Percentiles rank a stretch among this genome's conserved stretches.
Conservation (phyloP, 2,329 filamentous ascomycete species). For the Penicillium sclerotiorum region DNA sequence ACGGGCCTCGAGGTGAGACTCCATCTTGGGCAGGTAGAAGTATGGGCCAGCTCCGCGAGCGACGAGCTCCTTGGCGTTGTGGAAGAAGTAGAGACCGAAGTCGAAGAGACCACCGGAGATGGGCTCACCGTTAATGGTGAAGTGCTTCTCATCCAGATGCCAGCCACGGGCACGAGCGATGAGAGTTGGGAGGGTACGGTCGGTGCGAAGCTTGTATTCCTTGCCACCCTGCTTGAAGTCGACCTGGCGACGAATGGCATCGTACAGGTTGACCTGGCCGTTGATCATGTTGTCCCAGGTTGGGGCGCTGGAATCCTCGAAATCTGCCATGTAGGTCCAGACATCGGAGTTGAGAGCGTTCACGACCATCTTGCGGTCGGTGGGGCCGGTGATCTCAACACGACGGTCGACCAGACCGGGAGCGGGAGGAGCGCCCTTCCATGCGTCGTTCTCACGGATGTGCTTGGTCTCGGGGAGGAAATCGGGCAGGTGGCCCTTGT, state of each 20-base stretch:
- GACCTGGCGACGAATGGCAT: slow-evolving; percentile 88
- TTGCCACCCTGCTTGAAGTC: slow-evolving; percentile 96
- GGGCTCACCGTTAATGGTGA: slow-evolving; percentile 91
- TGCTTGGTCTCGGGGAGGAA: slow-evolving; percentile 95
- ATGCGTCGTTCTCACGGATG: slow-evolving; percentile 90
- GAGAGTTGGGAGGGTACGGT: slow-evolving; percentile 82
- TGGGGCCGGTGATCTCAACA: slow-evolving; percentile 96
- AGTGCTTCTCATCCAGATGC: slow-evolving; percentile 98
- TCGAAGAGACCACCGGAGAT: slow-evolving; percentile 93
- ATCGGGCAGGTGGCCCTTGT: slow-evolving; percentile 84
- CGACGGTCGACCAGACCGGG: slow-evolving; percentile 90
- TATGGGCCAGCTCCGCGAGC: slow-evolving; percentile 86
- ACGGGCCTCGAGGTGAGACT: slow-evolving; percentile 93
- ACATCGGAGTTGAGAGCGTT: slow-evolving; percentile 96
- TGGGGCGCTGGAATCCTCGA: slow-evolving; percentile 93
- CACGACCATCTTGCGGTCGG: slow-evolving; percentile 98
- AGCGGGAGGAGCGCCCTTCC: slow-evolving; percentile 89
- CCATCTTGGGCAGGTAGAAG: slow-evolving; percentile 98
- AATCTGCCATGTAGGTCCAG: slow-evolving; percentile 99
- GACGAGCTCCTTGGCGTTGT: slow-evolving; percentile 89
- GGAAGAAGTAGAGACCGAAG: slow-evolving; percentile 98
- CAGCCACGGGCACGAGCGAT: slow-evolving; percentile 95
- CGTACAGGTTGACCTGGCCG: slow-evolving; percentile 95
- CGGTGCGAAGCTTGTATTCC: slow-evolving; percentile 95
- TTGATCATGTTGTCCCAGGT: slow-evolving; percentile 99